Evolutionary conservation across 2,329 filamentous ascomycete genomes (phyloP), one percentile per base, ranked within the genome.

Genomic region (Chaetomium globosum): DNA sequence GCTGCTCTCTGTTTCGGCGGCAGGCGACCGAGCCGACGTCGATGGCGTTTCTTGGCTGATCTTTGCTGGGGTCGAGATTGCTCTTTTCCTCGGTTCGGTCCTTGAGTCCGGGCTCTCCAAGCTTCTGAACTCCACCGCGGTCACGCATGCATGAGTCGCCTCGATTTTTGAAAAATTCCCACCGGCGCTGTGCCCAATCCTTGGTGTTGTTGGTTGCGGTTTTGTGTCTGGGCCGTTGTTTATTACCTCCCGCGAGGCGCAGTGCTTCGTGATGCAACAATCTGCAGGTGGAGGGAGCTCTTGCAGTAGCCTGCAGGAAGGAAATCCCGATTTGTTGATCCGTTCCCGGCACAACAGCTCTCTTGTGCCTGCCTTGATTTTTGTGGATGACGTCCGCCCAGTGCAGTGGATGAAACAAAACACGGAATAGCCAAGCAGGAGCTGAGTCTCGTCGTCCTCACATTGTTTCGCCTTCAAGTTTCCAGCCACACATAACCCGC

Each of bases 41-140:
- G 63, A 66, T 59, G 67, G 67, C 36, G 65, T 52, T 19, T 52
- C 60, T 69, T 59, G 69, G 69, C 64, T 48, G 46, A 36, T 33
- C 28, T 30, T 43, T 26, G 30, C n/a, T 19, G 57, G 39, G 36
- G 56, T 43, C 33, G 55, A 57, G 39, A 60, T 56, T 64, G 43
- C 13, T 39, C 46, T 21, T 33, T 53, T 53, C 48, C 39, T 64
- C 56, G 51, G 33, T 49, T 43, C 39, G 39, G 39, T 43, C 7
- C 39, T 43, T 43, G 39, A 43, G 39, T 43, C 39, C 39, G 39
- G 39, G 16, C 39, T 43, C 16, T n/a, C 19, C 57, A 36, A 21
- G 52, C 19, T 33, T 16, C 19, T 13, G 23, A 63, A 30, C 59
- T 48, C 51, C 51, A 61, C 59, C 31, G 10, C 33, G 5, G 23